Evolutionary conservation across 2,329 filamentous ascomycete species (phyloP), one percentile per base, ranked within the genome.

Genomic region (Sporothrix protearum): DNA sequence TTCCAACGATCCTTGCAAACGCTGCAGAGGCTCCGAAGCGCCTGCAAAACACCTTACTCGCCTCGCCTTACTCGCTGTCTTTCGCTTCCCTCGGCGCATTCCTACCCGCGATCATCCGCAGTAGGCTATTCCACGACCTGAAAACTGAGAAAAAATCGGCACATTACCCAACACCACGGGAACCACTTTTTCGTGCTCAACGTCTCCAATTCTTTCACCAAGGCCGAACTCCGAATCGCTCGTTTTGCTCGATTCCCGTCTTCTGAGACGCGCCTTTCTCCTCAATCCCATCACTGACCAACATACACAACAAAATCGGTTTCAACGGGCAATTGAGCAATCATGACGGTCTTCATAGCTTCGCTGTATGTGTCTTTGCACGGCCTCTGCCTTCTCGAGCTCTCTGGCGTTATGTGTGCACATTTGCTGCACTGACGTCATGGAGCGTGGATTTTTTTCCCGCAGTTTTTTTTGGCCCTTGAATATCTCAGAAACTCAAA

Each of bases 271-370:
- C 19, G 33, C 14, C 45, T 42, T n/a, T n/a, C 33, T 28, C 30
- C 7, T 25, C 67, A 28, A 25, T 16, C 19, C 51, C 33, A 25
- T 30, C 36, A 22, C n/a, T n/a, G n/a, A n/a, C n/a, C n/a, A n/a
- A n/a, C 14, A 42, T 51, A 61, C 53, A 49, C 57, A 25, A 49
- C 42, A 59, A 42, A 42, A 30, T 12, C 63, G 28, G 16, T 25
- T 57, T 30, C 69, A 49, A 67, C 45, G 63, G 45, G 45, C 63
- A 51, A 71, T 66, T 66, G 69, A 55, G 63, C 63, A 47, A 64
- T 16, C 53, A 73, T 73, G 72, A 73, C 72, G 59, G 81, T 85
- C 75, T 86, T 86, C 73, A 80, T 86, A 73, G 84, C 82, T 73
- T 84, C 83, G n/a, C 75, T 79, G 78, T 80, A 75, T 78, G 77